Evolutionary conservation across 1,139 yeast species (phyloP).

Genomic region (Insectozyma bohioensis): DNA sequence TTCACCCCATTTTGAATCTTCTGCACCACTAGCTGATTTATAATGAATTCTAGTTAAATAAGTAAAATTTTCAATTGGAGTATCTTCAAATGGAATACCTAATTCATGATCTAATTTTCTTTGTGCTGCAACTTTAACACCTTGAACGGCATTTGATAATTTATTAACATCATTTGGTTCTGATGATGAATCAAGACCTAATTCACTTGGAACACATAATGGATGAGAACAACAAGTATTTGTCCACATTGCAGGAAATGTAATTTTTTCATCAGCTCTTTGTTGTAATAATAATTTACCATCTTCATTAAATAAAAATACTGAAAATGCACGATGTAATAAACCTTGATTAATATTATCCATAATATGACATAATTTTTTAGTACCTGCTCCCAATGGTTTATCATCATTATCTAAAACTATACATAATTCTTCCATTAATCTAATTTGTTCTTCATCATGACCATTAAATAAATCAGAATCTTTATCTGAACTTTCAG

Average conservation of each 20-base stretch:
- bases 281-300: slow-evolving; percentile 83
- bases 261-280: slow-evolving; percentile 93
- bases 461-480: slow-evolving; percentile 68
- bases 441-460: slow-evolving; percentile 87
- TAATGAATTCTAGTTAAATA: slow-evolving; percentile 93
- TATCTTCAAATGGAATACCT: slow-evolving; percentile 67
- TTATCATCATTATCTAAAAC: slow-evolving; percentile 84
- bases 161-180: slow-evolving; percentile 40
- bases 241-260: slow-evolving; percentile 97
- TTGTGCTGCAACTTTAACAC: slow-evolving; percentile 86
- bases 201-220: slow-evolving; percentile 74
- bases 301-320: slow-evolving; percentile 79
- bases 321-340: slow-evolving; percentile 93
- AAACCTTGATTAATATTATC: slow-evolving; percentile 80
- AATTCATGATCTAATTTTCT: slow-evolving; percentile 91
- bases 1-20: slow-evolving; percentile 89
- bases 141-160: slow-evolving; percentile 55
- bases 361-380: slow-evolving; percentile 90
- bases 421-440: slow-evolving; percentile 97
- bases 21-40: slow-evolving; percentile 71
- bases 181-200: slow-evolving; percentile 47
- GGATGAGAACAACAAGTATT: slow-evolving; percentile 99
- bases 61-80: slow-evolving; percentile 69
- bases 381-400: slow-evolving; percentile 92
- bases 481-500: slow-evolving; percentile 17